Conservation (phyloP, 1,284 basidiomycete species). For the Cystobasidium sp. region DNA sequence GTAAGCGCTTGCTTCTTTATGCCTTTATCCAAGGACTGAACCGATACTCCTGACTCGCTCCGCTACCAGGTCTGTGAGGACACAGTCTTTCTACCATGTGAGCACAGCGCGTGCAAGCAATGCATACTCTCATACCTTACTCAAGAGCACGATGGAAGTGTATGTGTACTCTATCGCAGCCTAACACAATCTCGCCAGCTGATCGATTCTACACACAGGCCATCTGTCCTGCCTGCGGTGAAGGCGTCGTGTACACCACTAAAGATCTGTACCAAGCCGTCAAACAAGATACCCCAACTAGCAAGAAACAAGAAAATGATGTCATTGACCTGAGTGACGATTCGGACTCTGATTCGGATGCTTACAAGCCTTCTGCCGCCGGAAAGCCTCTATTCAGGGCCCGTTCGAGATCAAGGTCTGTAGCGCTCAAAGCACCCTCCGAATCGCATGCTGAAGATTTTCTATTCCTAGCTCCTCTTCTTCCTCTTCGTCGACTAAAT, state of each 20-base stretch:
- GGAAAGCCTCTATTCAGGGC: conserved; percentile 11
- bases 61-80: conserved; percentile 45
- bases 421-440: too few relatives aligned
- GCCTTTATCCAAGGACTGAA: background rate
- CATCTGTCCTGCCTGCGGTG: conserved; percentile 29
- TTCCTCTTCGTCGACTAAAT: background rate
- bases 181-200: background rate
- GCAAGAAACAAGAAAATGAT: background rate
- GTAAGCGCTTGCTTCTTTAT: background rate
- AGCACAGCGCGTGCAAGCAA: conserved; percentile 68
- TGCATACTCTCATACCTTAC: conserved; percentile 69
- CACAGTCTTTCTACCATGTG: conserved; percentile 56
- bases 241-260: background rate
- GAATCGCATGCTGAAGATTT: background rate
- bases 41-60: background rate
- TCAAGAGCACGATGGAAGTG: conserved; percentile 16
- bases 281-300: background rate
- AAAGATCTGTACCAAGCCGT: conserved; percentile 37
- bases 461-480: conserved; percentile 1
- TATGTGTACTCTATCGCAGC: background rate
- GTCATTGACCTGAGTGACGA: conserved; percentile 16
- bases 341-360: conserved; percentile 28
- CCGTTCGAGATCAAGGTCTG: conserved; percentile 19
- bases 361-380: background rate
- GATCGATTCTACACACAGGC: conserved; percentile 1